Base-by-base conservation (phyloP, 805 yeast species). In the Hanseniaspora taiwanica region DNA sequence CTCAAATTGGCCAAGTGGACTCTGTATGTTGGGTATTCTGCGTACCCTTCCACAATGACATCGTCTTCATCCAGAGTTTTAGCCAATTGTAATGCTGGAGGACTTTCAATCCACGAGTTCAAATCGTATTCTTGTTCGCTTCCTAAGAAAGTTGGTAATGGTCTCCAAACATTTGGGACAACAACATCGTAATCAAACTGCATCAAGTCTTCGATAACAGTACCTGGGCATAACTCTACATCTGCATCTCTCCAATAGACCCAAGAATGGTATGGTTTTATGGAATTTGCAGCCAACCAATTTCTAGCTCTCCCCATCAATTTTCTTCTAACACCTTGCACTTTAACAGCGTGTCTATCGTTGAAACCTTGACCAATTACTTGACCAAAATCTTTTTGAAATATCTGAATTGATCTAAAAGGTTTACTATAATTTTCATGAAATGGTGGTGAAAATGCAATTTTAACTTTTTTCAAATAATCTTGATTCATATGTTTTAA, bases 161-260 rank as follows among this genome's bases (percentile, higher is more conserved):
- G 98, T 51, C 98, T 71, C 98, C 98, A 91, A 25, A 91, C 96
- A 54, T 91, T 85, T 21, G 85, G 94, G 31, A 80, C 71, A 57
- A 82, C 67, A 13, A 82, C 81, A 53, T 82, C 94, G 53, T 68
- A 78, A 47, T 72, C 71, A 46, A 65, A 66, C 46, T 71, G 68
- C 89, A 82, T 81, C 60, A 82, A 64, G 52, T 72, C 78, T 58
- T 82, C 77, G 45, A 82, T 72, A 37, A 82, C 78, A 33, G 78
- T 68, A 5, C 84, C 85, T 0, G 89, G 87, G 48, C 82, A 76
- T n/a, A 81, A 67, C 53, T 82, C 94, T 38, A 82, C 76, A 53
- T 82, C 94, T 1, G 75, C 91, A 58, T 82, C 94, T 64, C 94
- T 69, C 94, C 94, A 82, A 54, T 81, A 81, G 10, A 82, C 89